These are phyloP conservation scores for Fusarium pseudonygamai DNA, from an alignment of 2,329 filamentous ascomycete species.

Conservation along the genomic window DNA sequence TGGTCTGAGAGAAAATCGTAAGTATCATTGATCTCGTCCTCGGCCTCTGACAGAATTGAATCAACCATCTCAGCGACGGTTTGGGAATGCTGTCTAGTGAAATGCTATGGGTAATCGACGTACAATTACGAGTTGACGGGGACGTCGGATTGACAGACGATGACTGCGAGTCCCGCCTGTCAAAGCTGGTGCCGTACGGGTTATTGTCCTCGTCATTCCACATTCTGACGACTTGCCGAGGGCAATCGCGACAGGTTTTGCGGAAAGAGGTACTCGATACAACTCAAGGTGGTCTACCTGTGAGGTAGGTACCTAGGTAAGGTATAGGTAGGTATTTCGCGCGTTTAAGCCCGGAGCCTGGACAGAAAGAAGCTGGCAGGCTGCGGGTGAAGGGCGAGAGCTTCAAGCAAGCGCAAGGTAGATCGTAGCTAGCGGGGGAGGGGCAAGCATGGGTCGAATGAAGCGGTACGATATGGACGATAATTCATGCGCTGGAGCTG, in stretches of 20 bases:
- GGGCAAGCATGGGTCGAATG: conserved; percentile 27
- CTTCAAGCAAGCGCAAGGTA: conserved; percentile 35
- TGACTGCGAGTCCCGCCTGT: conserved; percentile 81
- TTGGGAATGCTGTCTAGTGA: background rate
- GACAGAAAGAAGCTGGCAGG: conserved; percentile 15
- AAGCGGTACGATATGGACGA: conserved; percentile 11
- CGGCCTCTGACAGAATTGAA: background rate
- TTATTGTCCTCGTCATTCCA: conserved; percentile 99
- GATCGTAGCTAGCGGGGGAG: conserved; percentile 36
- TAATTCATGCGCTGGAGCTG: conserved; percentile 10
- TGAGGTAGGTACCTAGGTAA: too few species aligned
- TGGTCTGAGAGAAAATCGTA: conserved; percentile 41
- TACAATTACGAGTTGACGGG: conserved; percentile 66
- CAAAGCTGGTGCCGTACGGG: conserved; percentile 90
- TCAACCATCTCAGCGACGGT: conserved; percentile 1
- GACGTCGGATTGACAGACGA: conserved; percentile 74
- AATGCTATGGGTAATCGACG: conserved; percentile 47
- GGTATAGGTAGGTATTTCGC: conserved; percentile 8
- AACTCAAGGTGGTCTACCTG: background rate
- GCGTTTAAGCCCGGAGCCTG: conserved; percentile 31
- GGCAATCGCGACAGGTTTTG: conserved; percentile 20
- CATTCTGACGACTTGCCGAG: conserved; percentile 62
- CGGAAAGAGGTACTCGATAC: background rate
- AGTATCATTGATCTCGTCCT: conserved; percentile 15
- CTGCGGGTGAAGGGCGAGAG: conserved; percentile 22